A percentile compares a stretch with the other conserved stretches of the same genome.
Conservation (phyloP, 2,329 filamentous ascomycete genomes). For the Phaeomoniella chlamydospora region DNA sequence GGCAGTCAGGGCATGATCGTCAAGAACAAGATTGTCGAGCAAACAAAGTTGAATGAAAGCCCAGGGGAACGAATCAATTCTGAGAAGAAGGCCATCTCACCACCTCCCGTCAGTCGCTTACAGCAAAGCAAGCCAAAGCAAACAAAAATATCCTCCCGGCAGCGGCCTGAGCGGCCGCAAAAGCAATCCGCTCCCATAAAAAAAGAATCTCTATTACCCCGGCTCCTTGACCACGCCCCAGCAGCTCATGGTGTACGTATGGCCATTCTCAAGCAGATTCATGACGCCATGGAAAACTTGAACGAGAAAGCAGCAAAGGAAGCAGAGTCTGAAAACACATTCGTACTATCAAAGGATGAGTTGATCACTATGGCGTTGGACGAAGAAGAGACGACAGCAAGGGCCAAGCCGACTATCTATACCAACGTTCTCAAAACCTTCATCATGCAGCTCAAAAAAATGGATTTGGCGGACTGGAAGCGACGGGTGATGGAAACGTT, state of each 20-base stretch:
- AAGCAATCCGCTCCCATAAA: conserved; percentile 8
- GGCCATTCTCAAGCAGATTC: conserved; percentile 27
- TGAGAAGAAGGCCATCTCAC: conserved; percentile 13
- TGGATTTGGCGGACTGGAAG: conserved; percentile 59
- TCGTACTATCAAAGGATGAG: conserved; percentile 26
- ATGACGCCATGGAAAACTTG: conserved; percentile 24
- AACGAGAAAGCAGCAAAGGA: conserved; percentile 23
- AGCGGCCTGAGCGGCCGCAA: not conserved
- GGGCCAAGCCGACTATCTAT: conserved; percentile 57
- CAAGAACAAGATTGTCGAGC: not conserved
- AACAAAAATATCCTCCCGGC: not conserved
- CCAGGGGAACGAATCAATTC: not conserved
- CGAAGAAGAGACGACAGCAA: conserved; percentile 63
- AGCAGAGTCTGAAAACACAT: conserved; percentile 13
- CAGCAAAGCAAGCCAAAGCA: not conserved
- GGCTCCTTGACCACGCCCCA: conserved; percentile 27
- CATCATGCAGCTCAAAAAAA: conserved; percentile 61
- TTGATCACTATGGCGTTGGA: conserved; percentile 31
- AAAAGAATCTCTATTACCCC: conserved; percentile 29
- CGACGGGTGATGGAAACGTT: conserved; percentile 36
- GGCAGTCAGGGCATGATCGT: too few species aligned
- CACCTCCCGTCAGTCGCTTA: conserved; percentile 10
- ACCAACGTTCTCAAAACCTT: conserved; percentile 70
- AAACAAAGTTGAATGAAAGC: not conserved
- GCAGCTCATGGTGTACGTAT: conserved; percentile 24